Evolutionary conservation across 148 eudicot species (phyloP), one percentile per base, ranked within the genome.

Genomic region (Vaccinium darrowii): DNA sequence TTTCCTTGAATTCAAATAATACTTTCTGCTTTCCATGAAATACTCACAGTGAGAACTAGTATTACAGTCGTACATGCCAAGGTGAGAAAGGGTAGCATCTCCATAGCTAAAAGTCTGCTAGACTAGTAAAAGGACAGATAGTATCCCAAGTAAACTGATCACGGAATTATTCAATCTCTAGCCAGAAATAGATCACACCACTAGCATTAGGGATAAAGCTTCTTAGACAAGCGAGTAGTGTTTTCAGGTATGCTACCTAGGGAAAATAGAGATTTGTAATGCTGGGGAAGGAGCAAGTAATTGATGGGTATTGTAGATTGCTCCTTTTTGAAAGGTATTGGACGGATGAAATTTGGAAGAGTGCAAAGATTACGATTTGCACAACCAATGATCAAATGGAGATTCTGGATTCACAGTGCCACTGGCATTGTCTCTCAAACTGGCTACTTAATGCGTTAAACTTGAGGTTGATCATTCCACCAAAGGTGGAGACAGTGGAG

Each of bases 1-100:
- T 62, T 36, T 57, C 23, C 52, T 57, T 36, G 27, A 23, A 80
- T 36, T 57, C 51, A 80, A 57, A 36, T 21, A 39, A 11, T 57
- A 52, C 60, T 79, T 79, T 15, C 82, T 21, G 63, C 69, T 65
- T 79, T 10, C 27, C 81, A 30, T 21, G 30, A 25, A 76, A 76
- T 2, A 79, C 8, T 27, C 63, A 79, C n/a, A 2, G 25, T 30
- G 82, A 62, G 21, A 18, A 54, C 62, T 39, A 15, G 43, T 30
- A 79, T 33, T 30, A 33, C 43, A 21, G 18, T 15, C 50, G 19
- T 21, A 16, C 25, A 79, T 57, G 67, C 27, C 50, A 79, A 3
- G 19, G 50, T n/a, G 33, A 9, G 33, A 30, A 27, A 62, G 27
- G 43, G 57, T 14, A 54, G 56, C 30, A 12, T 51, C 60, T 51